These are phyloP conservation scores for Vararia minispora DNA, from an alignment of 768 basidiomycete genomes.

Conservation along the genomic window DNA sequence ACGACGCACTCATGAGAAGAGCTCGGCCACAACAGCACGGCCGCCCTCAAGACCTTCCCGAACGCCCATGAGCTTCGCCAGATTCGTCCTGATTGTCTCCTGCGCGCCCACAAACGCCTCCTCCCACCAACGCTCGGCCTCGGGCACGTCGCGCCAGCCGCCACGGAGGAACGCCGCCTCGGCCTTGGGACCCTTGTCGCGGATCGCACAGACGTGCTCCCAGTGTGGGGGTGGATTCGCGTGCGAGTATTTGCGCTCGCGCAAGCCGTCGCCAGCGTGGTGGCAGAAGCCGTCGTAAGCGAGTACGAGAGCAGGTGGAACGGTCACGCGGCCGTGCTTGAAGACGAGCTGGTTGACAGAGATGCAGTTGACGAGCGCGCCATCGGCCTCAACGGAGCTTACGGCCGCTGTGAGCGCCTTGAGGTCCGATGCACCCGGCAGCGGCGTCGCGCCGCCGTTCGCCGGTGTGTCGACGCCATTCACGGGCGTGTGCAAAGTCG, in stretches of 20 bases:
- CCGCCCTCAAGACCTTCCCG: constrained; percentile 23
- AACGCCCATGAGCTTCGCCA: constrained; percentile 18
- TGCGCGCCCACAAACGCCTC: constrained; percentile 34
- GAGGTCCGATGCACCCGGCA: not conserved
- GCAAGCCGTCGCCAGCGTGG: constrained; percentile 13
- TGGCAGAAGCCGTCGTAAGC: constrained; percentile 45
- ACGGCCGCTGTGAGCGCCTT: constrained; percentile 2
- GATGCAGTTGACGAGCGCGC: constrained; percentile 49
- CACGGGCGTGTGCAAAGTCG: constrained; percentile 26
- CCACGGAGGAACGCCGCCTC: constrained; percentile 39
- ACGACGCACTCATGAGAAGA: too few relatives aligned
- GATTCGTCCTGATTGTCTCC: constrained; percentile 17
- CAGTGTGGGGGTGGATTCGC: constrained; percentile 39
- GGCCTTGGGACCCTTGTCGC: constrained; percentile 23
- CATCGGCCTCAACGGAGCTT: constrained; percentile 35
- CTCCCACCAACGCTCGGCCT: constrained; percentile 61
- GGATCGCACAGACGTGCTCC: constrained; percentile 19
- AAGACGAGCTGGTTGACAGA: constrained; percentile 54
- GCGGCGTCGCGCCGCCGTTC: constrained; percentile 1
- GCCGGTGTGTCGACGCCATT: constrained; percentile 16
- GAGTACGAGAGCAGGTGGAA: constrained; percentile 55
- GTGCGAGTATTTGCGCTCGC: constrained; percentile 22
- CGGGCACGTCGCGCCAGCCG: constrained; percentile 51
- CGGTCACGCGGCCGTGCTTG: constrained; percentile 61
- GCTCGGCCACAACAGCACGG: constrained; percentile 10